These are phyloP conservation scores for Rhizophagus clarus DNA, from an alignment of 192 early-diverging fungal species.

Conservation along the genomic window DNA sequence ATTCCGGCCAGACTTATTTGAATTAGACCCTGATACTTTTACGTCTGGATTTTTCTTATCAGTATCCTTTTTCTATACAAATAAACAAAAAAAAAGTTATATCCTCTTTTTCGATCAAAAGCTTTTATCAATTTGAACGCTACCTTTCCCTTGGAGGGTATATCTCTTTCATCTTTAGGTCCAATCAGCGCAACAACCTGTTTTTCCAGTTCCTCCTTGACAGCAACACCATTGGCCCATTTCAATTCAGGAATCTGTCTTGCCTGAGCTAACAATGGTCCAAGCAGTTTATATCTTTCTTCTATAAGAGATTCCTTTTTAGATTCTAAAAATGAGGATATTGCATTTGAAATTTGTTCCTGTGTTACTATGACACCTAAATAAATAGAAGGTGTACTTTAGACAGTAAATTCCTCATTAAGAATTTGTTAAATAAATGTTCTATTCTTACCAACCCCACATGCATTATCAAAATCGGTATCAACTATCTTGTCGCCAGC, in stretches of 20 bases:
- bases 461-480: conserved; percentile 76
- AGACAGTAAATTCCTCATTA: neutral
- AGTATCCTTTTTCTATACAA: conserved; percentile 38
- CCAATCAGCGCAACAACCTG: conserved; percentile 86
- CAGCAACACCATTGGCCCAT: conserved; percentile 88
- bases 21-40: neutral
- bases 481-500: conserved; percentile 61
- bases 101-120: neutral
- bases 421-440: neutral
- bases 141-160: conserved; percentile 49
- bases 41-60: neutral
- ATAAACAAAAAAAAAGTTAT: conserved; percentile 28
- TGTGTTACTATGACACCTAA: conserved; percentile 82
- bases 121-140: neutral
- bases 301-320: conserved; percentile 72
- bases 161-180: conserved; percentile 98
- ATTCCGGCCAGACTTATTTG: conserved; percentile 31
- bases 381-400: neutral
- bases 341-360: conserved; percentile 69
- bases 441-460: conserved; percentile 83
- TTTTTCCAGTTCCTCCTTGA: conserved; percentile 89
- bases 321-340: conserved; percentile 65
- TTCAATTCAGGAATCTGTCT: conserved; percentile 68
- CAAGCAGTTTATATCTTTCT: conserved; percentile 86
- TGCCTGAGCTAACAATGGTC: conserved; percentile 72